phyloP scores from a whole-genome alignment of 176 grass and related monocot species.

The Zea luxurians region DNA sequence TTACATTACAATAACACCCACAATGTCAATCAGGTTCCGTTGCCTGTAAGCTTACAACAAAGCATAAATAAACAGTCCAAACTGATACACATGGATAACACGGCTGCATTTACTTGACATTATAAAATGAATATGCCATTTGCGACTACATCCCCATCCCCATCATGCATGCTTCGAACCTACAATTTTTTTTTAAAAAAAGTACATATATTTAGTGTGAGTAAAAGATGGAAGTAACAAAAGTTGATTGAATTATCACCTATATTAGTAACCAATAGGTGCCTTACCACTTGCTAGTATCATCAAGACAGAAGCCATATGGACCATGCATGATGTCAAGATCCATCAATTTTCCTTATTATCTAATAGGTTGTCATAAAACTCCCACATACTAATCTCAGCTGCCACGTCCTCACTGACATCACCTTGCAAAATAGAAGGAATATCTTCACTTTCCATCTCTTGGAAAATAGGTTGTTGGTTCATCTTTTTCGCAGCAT shows the following conservation, averaged over 20 bases:
- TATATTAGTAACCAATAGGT: background rate
- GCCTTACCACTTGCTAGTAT: background rate
- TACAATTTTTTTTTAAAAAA: background rate
- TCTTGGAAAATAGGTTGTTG: background rate
- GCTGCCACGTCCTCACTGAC: background rate
- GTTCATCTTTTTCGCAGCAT: background rate
- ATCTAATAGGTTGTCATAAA: background rate
- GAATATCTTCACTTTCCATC: background rate
- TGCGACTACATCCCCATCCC: background rate
- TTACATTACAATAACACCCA: background rate
- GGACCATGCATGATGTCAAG: too few species aligned
- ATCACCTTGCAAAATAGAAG: background rate
- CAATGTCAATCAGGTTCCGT: background rate
- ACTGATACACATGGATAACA: background rate
- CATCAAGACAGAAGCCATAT: background rate
- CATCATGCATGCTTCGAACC: background rate
- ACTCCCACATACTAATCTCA: constrained; percentile 7
- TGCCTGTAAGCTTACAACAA: background rate
- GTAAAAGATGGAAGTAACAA: background rate
- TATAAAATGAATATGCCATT: background rate
- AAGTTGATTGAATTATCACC: too few species aligned
- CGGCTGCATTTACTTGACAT: background rate
- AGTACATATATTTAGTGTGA: background rate
- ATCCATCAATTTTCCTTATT: background rate
- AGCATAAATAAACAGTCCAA: background rate